Evolutionary conservation across 768 basidiomycete genomes (phyloP).

Genomic region (Termitomyces sp.): DNA sequence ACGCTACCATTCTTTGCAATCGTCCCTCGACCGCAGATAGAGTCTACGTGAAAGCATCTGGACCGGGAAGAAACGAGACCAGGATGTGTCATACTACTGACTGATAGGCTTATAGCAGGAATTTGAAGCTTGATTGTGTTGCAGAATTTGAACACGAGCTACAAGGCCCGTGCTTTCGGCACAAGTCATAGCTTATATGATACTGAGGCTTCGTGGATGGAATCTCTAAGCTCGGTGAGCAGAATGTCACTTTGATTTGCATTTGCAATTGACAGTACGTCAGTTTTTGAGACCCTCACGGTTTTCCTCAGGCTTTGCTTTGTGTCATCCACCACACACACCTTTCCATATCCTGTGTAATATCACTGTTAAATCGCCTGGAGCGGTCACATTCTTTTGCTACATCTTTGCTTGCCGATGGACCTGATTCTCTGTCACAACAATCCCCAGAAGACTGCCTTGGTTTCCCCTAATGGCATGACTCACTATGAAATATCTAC

Average conservation of each 20-base stretch:
- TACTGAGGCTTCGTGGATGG: background rate
- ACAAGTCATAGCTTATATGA: background rate
- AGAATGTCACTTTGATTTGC: background rate
- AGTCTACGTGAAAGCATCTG: background rate
- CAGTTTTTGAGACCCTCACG: background rate
- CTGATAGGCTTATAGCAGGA: too few species aligned
- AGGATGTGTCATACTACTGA: background rate
- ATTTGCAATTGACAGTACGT: background rate
- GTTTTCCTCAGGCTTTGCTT: background rate
- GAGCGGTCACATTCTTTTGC: slow-evolving; percentile 4
- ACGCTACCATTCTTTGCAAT: background rate
- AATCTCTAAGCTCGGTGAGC: background rate
- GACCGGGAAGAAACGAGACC: background rate
- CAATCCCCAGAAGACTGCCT: slow-evolving; percentile 42
- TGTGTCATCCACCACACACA: background rate
- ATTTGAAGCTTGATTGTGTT: background rate
- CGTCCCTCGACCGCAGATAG: background rate
- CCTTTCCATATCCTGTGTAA: background rate
- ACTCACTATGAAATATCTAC: slow-evolving; percentile 47
- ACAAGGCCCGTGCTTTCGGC: too few species aligned
- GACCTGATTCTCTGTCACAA: slow-evolving; percentile 49
- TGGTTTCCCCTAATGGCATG: slow-evolving; percentile 46
- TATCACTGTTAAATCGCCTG: slow-evolving; percentile 2
- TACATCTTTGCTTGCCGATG: slow-evolving; percentile 24
- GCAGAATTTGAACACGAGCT: background rate